These are phyloP conservation scores for Phaffomyces thermotolerans DNA, from an alignment of 805 yeast genomes.

Conservation along the genomic window DNA sequence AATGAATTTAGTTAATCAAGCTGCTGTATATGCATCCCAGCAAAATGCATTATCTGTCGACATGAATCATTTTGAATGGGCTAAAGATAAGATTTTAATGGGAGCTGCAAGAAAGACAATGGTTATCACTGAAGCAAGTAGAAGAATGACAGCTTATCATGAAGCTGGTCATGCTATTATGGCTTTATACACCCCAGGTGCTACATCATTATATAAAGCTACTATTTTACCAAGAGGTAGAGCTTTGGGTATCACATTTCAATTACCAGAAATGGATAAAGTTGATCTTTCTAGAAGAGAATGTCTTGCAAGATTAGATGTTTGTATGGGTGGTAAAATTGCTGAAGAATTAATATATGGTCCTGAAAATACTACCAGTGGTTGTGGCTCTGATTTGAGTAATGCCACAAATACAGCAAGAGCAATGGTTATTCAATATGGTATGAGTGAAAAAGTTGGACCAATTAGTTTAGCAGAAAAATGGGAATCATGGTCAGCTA, in stretches of 20 bases:
- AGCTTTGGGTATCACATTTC: conserved; percentile 95
- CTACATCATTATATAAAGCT: conserved; percentile 93
- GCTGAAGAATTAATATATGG: conserved; percentile 95
- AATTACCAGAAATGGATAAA: conserved; percentile 96
- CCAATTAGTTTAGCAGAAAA: conserved; percentile 85
- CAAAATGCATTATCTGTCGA: conserved; percentile 84
- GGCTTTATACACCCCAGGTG: conserved; percentile 92
- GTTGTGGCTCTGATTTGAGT: conserved; percentile 87
- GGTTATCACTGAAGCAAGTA: conserved; percentile 94
- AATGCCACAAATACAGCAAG: conserved; percentile 90
- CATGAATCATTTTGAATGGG: conserved; percentile 96
- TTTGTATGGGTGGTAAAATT: conserved; percentile 97
- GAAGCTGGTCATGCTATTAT: conserved; percentile 99
- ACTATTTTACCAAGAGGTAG: conserved; percentile 95
- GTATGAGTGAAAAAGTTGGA: conserved; percentile 92
- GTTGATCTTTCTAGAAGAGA: conserved; percentile 87
- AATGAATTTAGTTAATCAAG: conserved; percentile 93
- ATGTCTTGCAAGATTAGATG: conserved; percentile 87
- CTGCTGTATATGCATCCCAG: conserved; percentile 95
- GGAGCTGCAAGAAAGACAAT: conserved; percentile 97
- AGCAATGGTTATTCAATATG: conserved; percentile 94
- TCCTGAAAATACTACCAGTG: conserved; percentile 85
- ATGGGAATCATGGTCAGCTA: conserved; percentile 94
- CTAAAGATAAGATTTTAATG: conserved; percentile 94
- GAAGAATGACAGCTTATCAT: conserved; percentile 93